These are phyloP conservation scores for Ustilago loliicola DNA, from an alignment of 1,284 basidiomycete genomes.

Conservation along the genomic window DNA sequence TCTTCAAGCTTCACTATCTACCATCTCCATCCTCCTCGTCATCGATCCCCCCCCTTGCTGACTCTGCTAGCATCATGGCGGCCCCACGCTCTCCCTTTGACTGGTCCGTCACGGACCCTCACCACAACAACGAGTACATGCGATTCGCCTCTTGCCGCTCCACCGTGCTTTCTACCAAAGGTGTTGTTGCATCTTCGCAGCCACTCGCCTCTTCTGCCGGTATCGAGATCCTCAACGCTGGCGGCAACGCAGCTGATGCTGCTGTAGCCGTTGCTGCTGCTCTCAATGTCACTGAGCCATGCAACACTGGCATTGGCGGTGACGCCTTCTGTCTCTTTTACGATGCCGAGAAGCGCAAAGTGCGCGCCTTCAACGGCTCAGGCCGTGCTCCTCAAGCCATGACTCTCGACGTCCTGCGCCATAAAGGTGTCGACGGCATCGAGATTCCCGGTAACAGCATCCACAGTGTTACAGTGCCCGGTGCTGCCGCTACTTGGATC, in stretches of 20 bases:
- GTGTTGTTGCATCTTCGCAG: conserved; percentile 88
- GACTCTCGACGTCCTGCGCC: conserved; percentile 81
- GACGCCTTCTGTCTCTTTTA: conserved; percentile 95
- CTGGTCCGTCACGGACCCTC: conserved; percentile 46
- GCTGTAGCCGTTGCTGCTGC: conserved; percentile 84
- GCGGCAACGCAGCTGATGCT: conserved; percentile 83
- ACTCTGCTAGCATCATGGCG: background rate
- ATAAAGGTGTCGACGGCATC: conserved; percentile 78
- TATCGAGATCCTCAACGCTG: conserved; percentile 86
- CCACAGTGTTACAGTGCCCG: conserved; percentile 92
- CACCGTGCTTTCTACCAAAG: conserved; percentile 76
- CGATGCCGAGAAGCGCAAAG: conserved; percentile 81
- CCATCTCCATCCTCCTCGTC: background rate
- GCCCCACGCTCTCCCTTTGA: conserved; percentile 35
- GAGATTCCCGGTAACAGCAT: conserved; percentile 73
- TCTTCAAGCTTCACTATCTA: background rate
- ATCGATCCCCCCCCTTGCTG: background rate
- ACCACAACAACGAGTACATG: conserved; percentile 41
- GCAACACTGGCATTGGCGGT: conserved; percentile 74
- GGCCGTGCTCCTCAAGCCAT: conserved; percentile 80
- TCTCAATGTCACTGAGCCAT: conserved; percentile 76
- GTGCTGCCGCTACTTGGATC: conserved; percentile 91
- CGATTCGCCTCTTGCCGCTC: conserved; percentile 61
- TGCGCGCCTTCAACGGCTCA: conserved; percentile 87
- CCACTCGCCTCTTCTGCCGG: conserved; percentile 90